phyloP scores from a whole-genome alignment of 2,329 filamentous ascomycete species.

The Claviceps capensis region DNA sequence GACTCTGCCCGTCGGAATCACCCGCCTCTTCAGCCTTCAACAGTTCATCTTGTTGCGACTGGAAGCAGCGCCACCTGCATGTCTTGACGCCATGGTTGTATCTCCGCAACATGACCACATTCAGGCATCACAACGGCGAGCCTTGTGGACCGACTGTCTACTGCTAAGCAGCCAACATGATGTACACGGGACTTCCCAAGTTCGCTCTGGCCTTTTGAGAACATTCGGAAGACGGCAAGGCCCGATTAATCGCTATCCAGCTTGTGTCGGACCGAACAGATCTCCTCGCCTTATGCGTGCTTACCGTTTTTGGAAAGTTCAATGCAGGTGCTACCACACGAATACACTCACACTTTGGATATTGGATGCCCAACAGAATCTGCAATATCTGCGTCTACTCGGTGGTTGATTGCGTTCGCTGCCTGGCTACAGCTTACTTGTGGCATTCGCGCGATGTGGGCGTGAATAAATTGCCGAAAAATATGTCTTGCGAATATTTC shows the following conservation, averaged over 20 bases:
- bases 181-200: neutral
- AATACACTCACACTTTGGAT: neutral
- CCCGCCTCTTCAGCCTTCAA: neutral
- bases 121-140: neutral
- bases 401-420: neutral
- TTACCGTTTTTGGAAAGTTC: neutral
- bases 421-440: neutral
- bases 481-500: neutral
- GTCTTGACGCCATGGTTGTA: neutral
- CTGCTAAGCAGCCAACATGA: neutral
- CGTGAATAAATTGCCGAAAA: neutral
- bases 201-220: neutral
- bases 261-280: constrained; percentile 2
- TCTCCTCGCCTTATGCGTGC: neutral
- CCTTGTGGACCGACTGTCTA: neutral
- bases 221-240: neutral
- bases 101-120: neutral
- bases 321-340: neutral
- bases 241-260: neutral
- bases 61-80: neutral
- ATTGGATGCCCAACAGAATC: neutral
- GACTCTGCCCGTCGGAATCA: neutral
- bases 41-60: neutral
- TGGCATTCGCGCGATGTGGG: neutral
- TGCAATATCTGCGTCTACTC: neutral